Percentiles rank a stretch among this genome's conserved stretches.
Conservation (phyloP, 2,329 filamentous ascomycete genomes). For the Pestalotiopsis sp. region DNA sequence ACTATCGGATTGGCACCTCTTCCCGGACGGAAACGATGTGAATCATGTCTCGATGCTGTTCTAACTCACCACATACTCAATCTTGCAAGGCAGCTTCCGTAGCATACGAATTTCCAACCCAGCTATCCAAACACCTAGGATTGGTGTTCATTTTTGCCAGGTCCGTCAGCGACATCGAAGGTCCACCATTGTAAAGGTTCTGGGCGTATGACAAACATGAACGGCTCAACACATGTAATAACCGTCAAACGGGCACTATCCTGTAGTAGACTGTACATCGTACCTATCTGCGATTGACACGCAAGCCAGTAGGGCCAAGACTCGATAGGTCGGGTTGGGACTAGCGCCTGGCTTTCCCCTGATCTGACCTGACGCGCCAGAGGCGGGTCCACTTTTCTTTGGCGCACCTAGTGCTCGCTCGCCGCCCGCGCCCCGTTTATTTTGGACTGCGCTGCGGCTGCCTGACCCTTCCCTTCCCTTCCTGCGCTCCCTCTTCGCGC, state of each 20-base stretch:
- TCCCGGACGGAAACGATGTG: not conserved
- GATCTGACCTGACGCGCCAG: not conserved
- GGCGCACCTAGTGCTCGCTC: not conserved
- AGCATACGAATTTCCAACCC: no score
- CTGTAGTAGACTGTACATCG: not conserved
- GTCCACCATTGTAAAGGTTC: not conserved
- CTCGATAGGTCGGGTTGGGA: not conserved
- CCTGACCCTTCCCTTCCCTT: slow-evolving; percentile 7
- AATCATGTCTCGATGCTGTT: no score
- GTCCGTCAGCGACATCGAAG: no score
- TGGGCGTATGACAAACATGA: not conserved
- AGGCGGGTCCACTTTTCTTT: no score
- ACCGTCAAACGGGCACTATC: not conserved
- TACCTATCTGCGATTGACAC: not conserved
- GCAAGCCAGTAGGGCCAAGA: not conserved
- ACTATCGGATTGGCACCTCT: not conserved
- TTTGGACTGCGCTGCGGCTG: slow-evolving; percentile 14
- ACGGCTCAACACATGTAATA: not conserved
- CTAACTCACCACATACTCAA: no score
- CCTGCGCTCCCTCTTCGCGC: slow-evolving; percentile 6
- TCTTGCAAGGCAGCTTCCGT: no score
- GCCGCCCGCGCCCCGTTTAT: not conserved
- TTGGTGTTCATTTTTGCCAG: no score
- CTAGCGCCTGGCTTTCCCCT: not conserved
- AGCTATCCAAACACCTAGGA: no score